A percentile compares a stretch with the other conserved stretches of the same genome.
These are phyloP conservation scores for Colletotrichum chlorophyti DNA, from an alignment of 2,329 filamentous ascomycete genomes.

Conservation along the genomic window DNA sequence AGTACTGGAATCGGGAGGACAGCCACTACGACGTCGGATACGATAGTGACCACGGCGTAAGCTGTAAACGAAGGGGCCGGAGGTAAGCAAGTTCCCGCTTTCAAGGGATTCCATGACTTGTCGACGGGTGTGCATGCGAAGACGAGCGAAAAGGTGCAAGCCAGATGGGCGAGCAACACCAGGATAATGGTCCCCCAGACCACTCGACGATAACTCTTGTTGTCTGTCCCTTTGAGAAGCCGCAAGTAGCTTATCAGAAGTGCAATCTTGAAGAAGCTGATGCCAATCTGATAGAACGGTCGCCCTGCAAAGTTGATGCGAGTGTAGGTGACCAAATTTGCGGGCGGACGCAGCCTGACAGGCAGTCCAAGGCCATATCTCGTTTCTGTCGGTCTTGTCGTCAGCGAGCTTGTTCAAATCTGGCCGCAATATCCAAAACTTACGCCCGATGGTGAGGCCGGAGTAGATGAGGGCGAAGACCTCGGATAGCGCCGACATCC, in stretches of 20 bases:
- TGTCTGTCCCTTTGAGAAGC: slow-evolving; percentile 55
- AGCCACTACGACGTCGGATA: slow-evolving; percentile 57
- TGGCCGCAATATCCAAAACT: too few species aligned
- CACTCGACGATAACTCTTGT: slow-evolving; percentile 48
- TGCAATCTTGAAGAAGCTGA: slow-evolving; percentile 63
- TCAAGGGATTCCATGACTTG: slow-evolving; percentile 52
- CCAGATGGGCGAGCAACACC: slow-evolving; percentile 54
- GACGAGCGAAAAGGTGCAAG: slow-evolving; percentile 54
- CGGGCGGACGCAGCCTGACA: slow-evolving; percentile 47
- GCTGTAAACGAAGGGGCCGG: slow-evolving; percentile 57
- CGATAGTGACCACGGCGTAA: slow-evolving; percentile 58
- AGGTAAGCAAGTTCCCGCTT: slow-evolving; percentile 50
- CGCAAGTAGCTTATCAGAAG: slow-evolving; percentile 59
- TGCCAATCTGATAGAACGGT: slow-evolving; percentile 61
- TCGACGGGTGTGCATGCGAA: slow-evolving; percentile 56
- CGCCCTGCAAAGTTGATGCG: slow-evolving; percentile 59
- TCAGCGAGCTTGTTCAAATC: too few species aligned
- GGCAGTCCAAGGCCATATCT: slow-evolving; percentile 60
- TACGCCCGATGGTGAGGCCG: slow-evolving; percentile 56
- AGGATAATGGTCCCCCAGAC: slow-evolving; percentile 52
- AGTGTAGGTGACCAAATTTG: slow-evolving; percentile 51
- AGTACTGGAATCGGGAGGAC: slow-evolving; percentile 58
- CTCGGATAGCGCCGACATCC: slow-evolving; percentile 46
- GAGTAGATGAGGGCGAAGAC: slow-evolving; percentile 57
- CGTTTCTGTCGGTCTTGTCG: slow-evolving; percentile 50